These are phyloP conservation scores for Manihot esculenta DNA, from an alignment of 441 rosid species.

Conservation along the genomic window DNA sequence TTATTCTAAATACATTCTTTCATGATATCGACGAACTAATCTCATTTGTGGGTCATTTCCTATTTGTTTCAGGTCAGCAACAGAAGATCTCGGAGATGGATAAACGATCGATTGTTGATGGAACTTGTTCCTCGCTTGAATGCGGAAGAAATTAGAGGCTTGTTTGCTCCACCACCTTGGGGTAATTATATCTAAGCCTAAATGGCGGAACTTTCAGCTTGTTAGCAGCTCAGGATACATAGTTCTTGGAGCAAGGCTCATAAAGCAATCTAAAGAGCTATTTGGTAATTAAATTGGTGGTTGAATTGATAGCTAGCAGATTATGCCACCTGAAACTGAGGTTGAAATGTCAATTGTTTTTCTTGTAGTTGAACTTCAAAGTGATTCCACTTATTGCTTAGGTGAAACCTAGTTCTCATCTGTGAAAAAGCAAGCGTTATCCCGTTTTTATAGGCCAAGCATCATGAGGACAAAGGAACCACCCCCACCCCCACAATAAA, in stretches of 20 bases:
- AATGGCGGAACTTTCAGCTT: not conserved
- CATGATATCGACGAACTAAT: not conserved
- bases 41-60: not conserved
- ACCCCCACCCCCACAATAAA: not conserved
- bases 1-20: not conserved
- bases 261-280: not conserved
- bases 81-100: conserved; percentile 76
- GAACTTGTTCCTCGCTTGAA: conserved; percentile 92
- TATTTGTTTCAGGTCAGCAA: conserved; percentile 62
- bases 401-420: not conserved
- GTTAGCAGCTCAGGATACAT: not conserved
- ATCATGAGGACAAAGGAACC: not conserved
- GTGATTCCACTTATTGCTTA: not conserved
- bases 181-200: conserved; percentile 42
- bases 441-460: not conserved
- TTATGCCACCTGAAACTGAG: not conserved
- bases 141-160: conserved; percentile 80
- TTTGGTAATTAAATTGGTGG: not conserved
- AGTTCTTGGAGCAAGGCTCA: not conserved
- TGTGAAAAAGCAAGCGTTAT: too few relatives aligned
- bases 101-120: conserved; percentile 88
- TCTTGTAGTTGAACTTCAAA: not conserved
- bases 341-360: too few relatives aligned
- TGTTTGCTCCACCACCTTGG: conserved; percentile 98
- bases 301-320: not conserved